Percentiles rank a stretch among this genome's conserved stretches.
phyloP scores from a whole-genome alignment of 2,329 filamentous ascomycete genomes.

The Microthyrium microscopicum region DNA sequence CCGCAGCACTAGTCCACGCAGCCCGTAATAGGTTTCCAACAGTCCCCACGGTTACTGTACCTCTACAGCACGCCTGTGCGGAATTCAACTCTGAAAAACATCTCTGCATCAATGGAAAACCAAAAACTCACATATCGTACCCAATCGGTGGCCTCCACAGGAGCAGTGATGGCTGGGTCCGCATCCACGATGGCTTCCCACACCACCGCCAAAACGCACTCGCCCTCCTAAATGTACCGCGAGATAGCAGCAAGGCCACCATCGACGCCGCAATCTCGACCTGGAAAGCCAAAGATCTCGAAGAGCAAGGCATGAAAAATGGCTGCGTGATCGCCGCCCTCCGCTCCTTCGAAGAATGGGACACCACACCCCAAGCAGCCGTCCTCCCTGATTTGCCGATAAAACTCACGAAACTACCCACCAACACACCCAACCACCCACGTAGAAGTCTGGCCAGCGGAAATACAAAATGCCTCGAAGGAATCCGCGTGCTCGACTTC shows the following conservation, averaged over 20 bases:
- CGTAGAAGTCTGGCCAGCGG: constrained; percentile 8
- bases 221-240: constrained; percentile 25
- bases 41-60: constrained; percentile 27
- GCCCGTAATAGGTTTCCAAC: constrained; percentile 13
- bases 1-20: constrained; percentile 31
- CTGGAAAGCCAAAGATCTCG: constrained; percentile 33
- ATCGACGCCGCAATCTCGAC: constrained; percentile 21
- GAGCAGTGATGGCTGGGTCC: constrained; percentile 26
- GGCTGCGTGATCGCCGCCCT: constrained; percentile 33
- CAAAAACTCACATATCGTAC: constrained; percentile 20
- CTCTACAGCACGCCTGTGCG: constrained; percentile 28
- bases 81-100: constrained; percentile 39
- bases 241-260: constrained; percentile 19
- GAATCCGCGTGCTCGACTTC: constrained; percentile 57
- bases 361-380: constrained; percentile 29
- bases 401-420: constrained; percentile 23
- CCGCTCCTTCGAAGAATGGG: constrained; percentile 35
- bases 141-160: constrained; percentile 24
- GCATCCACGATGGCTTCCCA: constrained; percentile 38
- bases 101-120: constrained; percentile 27
- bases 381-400: constrained; percentile 32
- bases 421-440: constrained; percentile 15
- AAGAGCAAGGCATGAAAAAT: constrained; percentile 25
- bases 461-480: constrained; percentile 31
- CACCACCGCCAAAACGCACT: constrained; percentile 32